Evolutionary conservation across 768 basidiomycete genomes (phyloP), one percentile per base, ranked within the genome.

Genomic region (Lentinula boryana): DNA sequence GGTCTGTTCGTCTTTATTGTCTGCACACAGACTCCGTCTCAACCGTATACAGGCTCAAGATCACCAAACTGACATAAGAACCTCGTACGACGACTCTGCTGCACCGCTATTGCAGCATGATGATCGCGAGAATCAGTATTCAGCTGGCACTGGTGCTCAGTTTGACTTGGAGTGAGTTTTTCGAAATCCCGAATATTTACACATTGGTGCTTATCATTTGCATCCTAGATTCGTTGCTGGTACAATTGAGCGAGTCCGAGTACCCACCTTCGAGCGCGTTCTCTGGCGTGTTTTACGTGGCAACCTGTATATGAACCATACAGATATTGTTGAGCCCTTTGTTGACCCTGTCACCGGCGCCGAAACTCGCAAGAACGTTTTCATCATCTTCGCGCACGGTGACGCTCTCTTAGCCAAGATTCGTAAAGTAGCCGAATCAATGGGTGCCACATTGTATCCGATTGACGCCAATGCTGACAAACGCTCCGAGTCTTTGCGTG

Each of bases 301-400:
- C 54, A 98, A 99, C 71, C 80, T 99, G 21, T 99, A 96, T 78
- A 98, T 99, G 96, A 99, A 98, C 75, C 89, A 94, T 73, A 92
- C 88, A 58, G 95, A 98, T 74, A 98, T 99, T 66, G 81, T 83
- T 41, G 93, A 96, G 65, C 90, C 93, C 5, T 97, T 98, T 68
- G 80, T 93, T 60, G 93, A 98, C 70, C 90, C 95, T 13, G 81
- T 79, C 21, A 91, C 91, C 0, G 89, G 88, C 38, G 78, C 75
- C 18, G 91, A 95, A 76, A 91, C 90, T 21, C 85, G 91, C 78
- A 99, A 98, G 83, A 95, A 98, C 68, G 97, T 98, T 43, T 99
- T 99, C 78, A 96, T 99, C 76, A 98, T 99, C 70, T 99, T 99
- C 67, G 97, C 97, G 0, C 95, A 99, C 66, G 97, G 97, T 16